Conservation (phyloP, 192 early-diverging fungal species). For the Linnemannia schmuckeri region DNA sequence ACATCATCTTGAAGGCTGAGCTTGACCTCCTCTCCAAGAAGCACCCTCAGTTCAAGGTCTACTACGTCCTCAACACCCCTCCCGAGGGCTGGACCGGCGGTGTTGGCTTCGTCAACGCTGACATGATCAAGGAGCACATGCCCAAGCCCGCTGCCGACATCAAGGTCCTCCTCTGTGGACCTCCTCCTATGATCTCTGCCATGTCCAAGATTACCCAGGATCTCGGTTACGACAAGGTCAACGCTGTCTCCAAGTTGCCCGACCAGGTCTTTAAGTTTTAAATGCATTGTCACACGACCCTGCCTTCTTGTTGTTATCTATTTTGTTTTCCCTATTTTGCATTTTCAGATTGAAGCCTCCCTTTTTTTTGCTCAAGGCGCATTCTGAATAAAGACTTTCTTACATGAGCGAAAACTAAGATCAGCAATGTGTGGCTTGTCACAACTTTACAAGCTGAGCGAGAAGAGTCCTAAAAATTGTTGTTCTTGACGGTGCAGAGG, state of each 20-base stretch:
- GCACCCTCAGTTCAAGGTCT: conserved; percentile 83
- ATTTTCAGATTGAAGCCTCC: conserved; percentile 6
- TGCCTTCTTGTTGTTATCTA: neutral
- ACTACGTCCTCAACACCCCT: conserved; percentile 88
- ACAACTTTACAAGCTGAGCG: too few relatives aligned
- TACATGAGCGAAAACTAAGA: neutral
- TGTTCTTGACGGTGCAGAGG: too few relatives aligned
- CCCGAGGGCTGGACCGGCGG: conserved; percentile 86
- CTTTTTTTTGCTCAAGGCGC: neutral
- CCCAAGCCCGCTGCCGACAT: conserved; percentile 82
- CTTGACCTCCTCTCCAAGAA: conserved; percentile 80
- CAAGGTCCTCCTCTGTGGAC: conserved; percentile 94
- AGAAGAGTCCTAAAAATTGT: too few relatives aligned
- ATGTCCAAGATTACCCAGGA: conserved; percentile 79
- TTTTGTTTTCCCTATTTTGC: neutral
- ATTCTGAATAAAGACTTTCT: neutral
- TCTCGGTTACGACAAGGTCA: conserved; percentile 84
- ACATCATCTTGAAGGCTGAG: conserved; percentile 89
- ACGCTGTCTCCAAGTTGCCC: conserved; percentile 82
- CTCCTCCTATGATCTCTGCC: conserved; percentile 89
- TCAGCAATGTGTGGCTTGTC: too few relatives aligned
- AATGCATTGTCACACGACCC: conserved; percentile 17
- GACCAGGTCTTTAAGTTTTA: conserved; percentile 95
- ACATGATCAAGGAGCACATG: conserved; percentile 80
- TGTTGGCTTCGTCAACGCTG: conserved; percentile 88